A percentile compares a stretch with the other conserved stretches of the same genome.
Conservation (phyloP, 805 yeast species). For the Candida rishiriensis region DNA sequence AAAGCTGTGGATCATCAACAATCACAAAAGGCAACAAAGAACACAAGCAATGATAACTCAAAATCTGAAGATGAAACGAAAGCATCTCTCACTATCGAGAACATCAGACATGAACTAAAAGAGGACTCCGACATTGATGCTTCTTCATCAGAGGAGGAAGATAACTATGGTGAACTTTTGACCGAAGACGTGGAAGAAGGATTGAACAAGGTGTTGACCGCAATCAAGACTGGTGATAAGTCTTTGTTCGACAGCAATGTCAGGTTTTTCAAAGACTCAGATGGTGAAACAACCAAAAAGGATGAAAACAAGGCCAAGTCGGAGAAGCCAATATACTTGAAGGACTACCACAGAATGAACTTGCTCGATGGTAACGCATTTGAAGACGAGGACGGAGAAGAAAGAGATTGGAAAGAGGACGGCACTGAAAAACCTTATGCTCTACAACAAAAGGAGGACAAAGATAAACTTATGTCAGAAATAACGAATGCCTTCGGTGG, state of each 20-base stretch:
- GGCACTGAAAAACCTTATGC: constrained; percentile 63
- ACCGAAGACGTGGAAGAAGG: constrained; percentile 85
- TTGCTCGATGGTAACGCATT: constrained; percentile 62
- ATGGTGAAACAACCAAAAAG: constrained; percentile 35
- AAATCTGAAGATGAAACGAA: constrained; percentile 8
- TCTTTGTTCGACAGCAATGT: constrained; percentile 61
- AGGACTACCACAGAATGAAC: constrained; percentile 88
- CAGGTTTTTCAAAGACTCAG: constrained; percentile 65
- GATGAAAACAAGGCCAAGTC: constrained; percentile 29
- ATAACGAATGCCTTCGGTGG: constrained; percentile 65
- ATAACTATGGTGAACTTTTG: constrained; percentile 82
- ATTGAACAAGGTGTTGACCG: constrained; percentile 62
- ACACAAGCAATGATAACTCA: constrained; percentile 6
- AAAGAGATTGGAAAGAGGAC: constrained; percentile 39
- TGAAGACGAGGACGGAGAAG: constrained; percentile 50
- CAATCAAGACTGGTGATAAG: constrained; percentile 66
- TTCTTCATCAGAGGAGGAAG: constrained; percentile 71
- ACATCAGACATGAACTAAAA: constrained; percentile 13
- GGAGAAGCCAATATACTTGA: constrained; percentile 77
- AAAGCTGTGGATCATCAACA: background rate
- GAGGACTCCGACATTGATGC: constrained; percentile 28
- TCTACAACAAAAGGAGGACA: constrained; percentile 71
- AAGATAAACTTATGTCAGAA: constrained; percentile 66
- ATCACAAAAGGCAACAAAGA: constrained; percentile 9
- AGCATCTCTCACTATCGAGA: background rate